phyloP scores from a whole-genome alignment of 1,284 basidiomycete genomes.

The Cutaneotrichosporon arboriforme region DNA sequence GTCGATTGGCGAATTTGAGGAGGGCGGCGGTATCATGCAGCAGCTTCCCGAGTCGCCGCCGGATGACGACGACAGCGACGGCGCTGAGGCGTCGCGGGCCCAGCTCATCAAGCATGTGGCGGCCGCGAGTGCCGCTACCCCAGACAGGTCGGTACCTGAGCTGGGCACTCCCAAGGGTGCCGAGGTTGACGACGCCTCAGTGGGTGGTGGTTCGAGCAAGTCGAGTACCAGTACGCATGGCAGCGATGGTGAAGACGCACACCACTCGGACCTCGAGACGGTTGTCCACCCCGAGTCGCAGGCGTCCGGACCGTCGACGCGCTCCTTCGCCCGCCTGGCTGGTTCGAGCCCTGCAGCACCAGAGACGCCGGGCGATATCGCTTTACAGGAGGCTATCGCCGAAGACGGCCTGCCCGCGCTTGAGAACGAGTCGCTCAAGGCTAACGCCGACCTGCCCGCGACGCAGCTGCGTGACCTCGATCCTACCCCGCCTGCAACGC shows the following conservation, averaged over 20 bases:
- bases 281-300: background rate
- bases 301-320: background rate
- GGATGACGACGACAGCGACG: slow-evolving; percentile 19
- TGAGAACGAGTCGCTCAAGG: background rate
- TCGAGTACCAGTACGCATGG: no score
- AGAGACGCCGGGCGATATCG: slow-evolving; percentile 13
- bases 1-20: slow-evolving; percentile 35
- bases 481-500: background rate
- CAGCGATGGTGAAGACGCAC: background rate
- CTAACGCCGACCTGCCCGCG: background rate
- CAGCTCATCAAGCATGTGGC: slow-evolving; percentile 4
- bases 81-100: background rate
- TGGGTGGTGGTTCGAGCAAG: no score
- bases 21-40: slow-evolving; percentile 8
- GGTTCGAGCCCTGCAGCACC: slow-evolving; percentile 2
- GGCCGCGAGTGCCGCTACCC: background rate
- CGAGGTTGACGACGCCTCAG: background rate
- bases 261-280: slow-evolving; percentile 2
- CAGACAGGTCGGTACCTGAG: background rate
- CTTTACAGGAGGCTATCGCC: slow-evolving; percentile 14
- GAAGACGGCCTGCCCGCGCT: slow-evolving; percentile 8
- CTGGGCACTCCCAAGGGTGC: slow-evolving; percentile 7
- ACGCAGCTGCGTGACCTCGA: slow-evolving; percentile 3
- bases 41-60: no score
- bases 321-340: slow-evolving; percentile 4